Percentiles rank a stretch among this genome's conserved stretches.
Conservation (phyloP, 1,284 basidiomycete species). For the Exobasidium cylindrosporum region DNA sequence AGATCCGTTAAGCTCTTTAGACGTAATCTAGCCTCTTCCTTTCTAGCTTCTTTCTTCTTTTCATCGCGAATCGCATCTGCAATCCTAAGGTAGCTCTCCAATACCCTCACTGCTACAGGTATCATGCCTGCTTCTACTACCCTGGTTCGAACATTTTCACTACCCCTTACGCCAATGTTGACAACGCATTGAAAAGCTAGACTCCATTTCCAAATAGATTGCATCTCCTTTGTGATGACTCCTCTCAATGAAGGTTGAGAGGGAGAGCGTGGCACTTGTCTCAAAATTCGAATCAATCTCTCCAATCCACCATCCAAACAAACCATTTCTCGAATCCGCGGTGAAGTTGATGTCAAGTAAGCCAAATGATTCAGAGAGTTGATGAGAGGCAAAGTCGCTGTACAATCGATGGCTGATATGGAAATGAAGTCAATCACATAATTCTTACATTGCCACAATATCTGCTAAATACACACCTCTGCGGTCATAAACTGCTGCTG, state of each 20-base stretch:
- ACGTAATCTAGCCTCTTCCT: slow-evolving; percentile 5
- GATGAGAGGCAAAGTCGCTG: slow-evolving; percentile 83
- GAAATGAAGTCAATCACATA: neutral
- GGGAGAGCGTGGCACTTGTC: slow-evolving; percentile 22
- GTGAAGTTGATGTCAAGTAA: slow-evolving; percentile 94
- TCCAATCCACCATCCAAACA: slow-evolving; percentile 96
- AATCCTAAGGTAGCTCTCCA: slow-evolving; percentile 70
- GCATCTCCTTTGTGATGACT: slow-evolving; percentile 46
- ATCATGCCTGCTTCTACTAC: slow-evolving; percentile 95
- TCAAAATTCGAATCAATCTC: slow-evolving; percentile 78
- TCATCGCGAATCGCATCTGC: slow-evolving; percentile 55
- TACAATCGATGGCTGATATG: slow-evolving; percentile 80
- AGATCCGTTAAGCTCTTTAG: neutral
- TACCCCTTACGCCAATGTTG: slow-evolving; percentile 96
- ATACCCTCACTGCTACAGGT: slow-evolving; percentile 87
- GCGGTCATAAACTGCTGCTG: slow-evolving; percentile 89
- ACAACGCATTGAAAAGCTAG: slow-evolving; percentile 91
- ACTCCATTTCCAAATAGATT: slow-evolving; percentile 54
- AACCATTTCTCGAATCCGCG: slow-evolving; percentile 95
- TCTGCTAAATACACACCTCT: slow-evolving; percentile 73
- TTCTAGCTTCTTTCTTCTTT: slow-evolving; percentile 21
- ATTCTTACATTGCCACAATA: too few species aligned
- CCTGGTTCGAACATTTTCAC: slow-evolving; percentile 74
- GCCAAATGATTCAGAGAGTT: slow-evolving; percentile 96
- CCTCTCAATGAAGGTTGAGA: slow-evolving; percentile 16